These are phyloP conservation scores for Lepraria neglecta DNA, from an alignment of 495 filamentous ascomycete species.

Conservation along the genomic window DNA sequence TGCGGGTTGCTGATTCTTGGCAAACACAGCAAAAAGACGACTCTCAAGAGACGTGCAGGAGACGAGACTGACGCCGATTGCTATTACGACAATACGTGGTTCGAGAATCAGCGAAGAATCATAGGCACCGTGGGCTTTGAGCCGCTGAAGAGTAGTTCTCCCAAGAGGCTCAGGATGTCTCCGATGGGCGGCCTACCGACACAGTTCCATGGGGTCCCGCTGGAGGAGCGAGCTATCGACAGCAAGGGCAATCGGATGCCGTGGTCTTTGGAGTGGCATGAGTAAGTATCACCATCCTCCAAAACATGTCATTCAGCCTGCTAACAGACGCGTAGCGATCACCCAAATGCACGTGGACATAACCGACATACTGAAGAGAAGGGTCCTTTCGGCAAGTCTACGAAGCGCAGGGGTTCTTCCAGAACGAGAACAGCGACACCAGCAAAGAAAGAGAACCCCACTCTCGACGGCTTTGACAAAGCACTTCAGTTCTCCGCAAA, in stretches of 20 bases:
- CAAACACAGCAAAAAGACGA: too few relatives aligned
- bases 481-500: slow-evolving; percentile 33
- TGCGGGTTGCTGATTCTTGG: too few relatives aligned
- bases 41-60: too few relatives aligned
- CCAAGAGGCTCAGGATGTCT: slow-evolving; percentile 17
- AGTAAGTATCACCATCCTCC: slow-evolving; percentile 37
- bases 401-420: slow-evolving; percentile 45
- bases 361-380: slow-evolving; percentile 43
- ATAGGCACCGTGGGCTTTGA: background rate
- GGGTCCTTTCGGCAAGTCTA: slow-evolving; percentile 56
- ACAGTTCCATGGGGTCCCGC: slow-evolving; percentile 63
- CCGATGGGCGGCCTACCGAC: slow-evolving; percentile 32
- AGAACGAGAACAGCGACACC: slow-evolving; percentile 54
- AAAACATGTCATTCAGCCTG: slow-evolving; percentile 1
- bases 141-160: background rate
- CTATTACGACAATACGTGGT: too few relatives aligned
- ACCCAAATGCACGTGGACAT: slow-evolving; percentile 19
- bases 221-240: slow-evolving; percentile 55
- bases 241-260: slow-evolving; percentile 53
- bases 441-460: slow-evolving; percentile 53
- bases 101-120: background rate
- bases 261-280: slow-evolving; percentile 56
- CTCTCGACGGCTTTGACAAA: slow-evolving; percentile 46
- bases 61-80: too few relatives aligned
- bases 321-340: slow-evolving; percentile 10